phyloP scores from a whole-genome alignment of 768 basidiomycete genomes.

The Serendipita indica region DNA sequence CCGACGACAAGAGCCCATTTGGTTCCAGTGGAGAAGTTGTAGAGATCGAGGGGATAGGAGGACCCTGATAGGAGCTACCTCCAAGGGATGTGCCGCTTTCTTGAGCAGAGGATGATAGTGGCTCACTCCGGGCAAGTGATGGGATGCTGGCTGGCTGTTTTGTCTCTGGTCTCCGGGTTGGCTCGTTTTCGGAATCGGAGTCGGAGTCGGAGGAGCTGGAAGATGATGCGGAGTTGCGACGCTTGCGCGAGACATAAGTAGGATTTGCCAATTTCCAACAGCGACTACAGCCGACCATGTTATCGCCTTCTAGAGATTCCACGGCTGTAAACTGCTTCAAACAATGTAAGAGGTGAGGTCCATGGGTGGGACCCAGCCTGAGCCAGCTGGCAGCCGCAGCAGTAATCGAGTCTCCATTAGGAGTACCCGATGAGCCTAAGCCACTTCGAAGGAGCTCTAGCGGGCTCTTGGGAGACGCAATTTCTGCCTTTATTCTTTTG shows the following conservation, averaged over 20 bases:
- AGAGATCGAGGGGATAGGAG: constrained; percentile 38
- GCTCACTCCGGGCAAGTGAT: background rate
- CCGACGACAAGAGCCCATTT: background rate
- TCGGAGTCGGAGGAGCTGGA: background rate
- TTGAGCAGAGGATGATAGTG: no score
- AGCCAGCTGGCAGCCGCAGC: constrained; percentile 9
- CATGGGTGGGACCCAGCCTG: constrained; percentile 11
- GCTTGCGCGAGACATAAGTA: background rate
- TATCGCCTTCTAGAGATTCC: constrained; percentile 87
- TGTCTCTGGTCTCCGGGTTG: no score
- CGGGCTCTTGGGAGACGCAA: background rate
- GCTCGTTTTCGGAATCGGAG: background rate
- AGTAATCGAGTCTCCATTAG: constrained; percentile 3
- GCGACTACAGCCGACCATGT: constrained; percentile 80
- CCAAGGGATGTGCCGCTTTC: background rate
- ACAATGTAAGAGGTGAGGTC: constrained; percentile 37
- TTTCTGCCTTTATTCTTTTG: constrained; percentile 50
- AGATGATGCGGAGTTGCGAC: background rate
- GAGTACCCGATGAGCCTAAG: background rate
- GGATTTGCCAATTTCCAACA: constrained; percentile 83
- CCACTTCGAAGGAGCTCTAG: background rate
- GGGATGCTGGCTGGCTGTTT: background rate
- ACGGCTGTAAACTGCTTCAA: constrained; percentile 79
- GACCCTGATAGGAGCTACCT: constrained; percentile 16
- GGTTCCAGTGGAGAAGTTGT: constrained; percentile 29